phyloP scores from a whole-genome alignment of 2,329 filamentous ascomycete species.

The Tolypocladium capitatum region DNA sequence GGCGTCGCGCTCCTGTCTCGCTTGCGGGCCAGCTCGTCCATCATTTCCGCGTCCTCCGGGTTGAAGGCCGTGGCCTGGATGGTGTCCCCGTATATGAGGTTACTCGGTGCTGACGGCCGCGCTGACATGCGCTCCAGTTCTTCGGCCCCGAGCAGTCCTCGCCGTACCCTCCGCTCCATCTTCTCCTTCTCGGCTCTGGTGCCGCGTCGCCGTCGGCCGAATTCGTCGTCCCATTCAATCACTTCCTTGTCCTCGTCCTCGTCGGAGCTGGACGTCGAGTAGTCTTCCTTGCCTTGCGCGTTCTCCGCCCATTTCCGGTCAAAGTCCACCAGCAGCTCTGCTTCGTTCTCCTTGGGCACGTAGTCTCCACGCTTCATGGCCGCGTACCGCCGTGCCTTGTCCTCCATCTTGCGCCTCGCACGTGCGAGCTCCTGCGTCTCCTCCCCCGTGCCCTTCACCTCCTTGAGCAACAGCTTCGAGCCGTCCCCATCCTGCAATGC shows the following conservation, averaged over 20 bases:
- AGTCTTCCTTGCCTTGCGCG: slow-evolving; percentile 43
- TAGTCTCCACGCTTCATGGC: slow-evolving; percentile 86
- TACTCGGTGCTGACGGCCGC: slow-evolving; percentile 49
- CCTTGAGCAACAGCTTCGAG: slow-evolving; percentile 35
- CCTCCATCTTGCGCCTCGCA: slow-evolving; percentile 70
- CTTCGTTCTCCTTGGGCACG: slow-evolving; percentile 50
- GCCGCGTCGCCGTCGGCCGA: slow-evolving; percentile 66
- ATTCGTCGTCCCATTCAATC: slow-evolving; percentile 86
- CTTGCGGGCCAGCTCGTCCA: slow-evolving; percentile 66
- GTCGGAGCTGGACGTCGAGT: slow-evolving; percentile 31
- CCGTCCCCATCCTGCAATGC: slow-evolving; percentile 32
- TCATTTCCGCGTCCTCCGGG: slow-evolving; percentile 56
- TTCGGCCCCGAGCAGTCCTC: slow-evolving; percentile 39
- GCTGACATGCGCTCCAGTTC: slow-evolving; percentile 59
- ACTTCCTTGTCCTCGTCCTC: slow-evolving; percentile 40
- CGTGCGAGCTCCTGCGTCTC: slow-evolving; percentile 56
- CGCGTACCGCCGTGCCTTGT: slow-evolving; percentile 78
- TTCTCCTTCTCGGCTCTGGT: slow-evolving; percentile 56
- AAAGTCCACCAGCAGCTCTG: slow-evolving; percentile 73
- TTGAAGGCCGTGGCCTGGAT: slow-evolving; percentile 77
- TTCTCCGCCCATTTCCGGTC: slow-evolving; percentile 87
- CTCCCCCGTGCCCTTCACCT: slow-evolving; percentile 41
- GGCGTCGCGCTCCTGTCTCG: slow-evolving; percentile 71
- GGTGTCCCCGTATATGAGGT: slow-evolving; percentile 73
- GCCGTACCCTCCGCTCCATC: slow-evolving; percentile 40